These are phyloP conservation scores for Mycena sp. DNA, from an alignment of 1,284 basidiomycete genomes.

Conservation along the genomic window DNA sequence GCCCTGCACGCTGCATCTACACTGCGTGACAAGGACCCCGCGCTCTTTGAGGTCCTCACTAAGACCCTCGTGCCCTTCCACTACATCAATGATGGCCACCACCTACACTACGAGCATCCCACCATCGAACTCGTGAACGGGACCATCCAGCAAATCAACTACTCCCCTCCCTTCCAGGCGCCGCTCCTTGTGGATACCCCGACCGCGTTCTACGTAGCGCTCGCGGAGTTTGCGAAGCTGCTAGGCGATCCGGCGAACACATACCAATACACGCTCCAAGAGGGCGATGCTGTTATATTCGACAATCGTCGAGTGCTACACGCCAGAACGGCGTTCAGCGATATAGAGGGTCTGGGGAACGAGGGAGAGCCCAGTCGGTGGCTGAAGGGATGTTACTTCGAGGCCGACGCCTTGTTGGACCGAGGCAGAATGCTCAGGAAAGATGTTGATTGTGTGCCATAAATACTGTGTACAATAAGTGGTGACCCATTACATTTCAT, in stretches of 20 bases:
- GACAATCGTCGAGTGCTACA: slow-evolving; percentile 96
- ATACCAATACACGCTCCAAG: slow-evolving; percentile 76
- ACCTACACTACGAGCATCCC: slow-evolving; percentile 80
- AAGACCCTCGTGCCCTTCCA: slow-evolving; percentile 83
- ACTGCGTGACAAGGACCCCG: slow-evolving; percentile 61
- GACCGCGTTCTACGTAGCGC: slow-evolving; percentile 69
- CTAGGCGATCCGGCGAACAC: slow-evolving; percentile 65
- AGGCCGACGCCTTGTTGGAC: slow-evolving; percentile 82
- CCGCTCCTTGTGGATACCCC: slow-evolving; percentile 68
- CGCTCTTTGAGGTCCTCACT: slow-evolving; percentile 69
- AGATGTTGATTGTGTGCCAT: background rate
- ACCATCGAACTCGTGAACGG: slow-evolving; percentile 73
- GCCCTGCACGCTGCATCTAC: slow-evolving; percentile 72
- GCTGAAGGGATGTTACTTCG: slow-evolving; percentile 90
- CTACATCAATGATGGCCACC: slow-evolving; percentile 92
- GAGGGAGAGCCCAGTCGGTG: slow-evolving; percentile 71
- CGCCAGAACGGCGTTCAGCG: slow-evolving; percentile 83
- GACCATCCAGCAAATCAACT: slow-evolving; percentile 79
- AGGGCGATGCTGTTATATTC: slow-evolving; percentile 92
- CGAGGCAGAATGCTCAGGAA: slow-evolving; percentile 53
- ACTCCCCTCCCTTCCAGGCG: slow-evolving; percentile 96
- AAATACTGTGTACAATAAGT: no score
- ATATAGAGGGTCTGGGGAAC: slow-evolving; percentile 41
- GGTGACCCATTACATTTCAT: no score
- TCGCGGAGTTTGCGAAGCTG: slow-evolving; percentile 69